Evolutionary conservation across 495 filamentous ascomycete genomes (phyloP), one percentile per base, ranked within the genome.

Genomic region (Sabuloglossum arenarium): DNA sequence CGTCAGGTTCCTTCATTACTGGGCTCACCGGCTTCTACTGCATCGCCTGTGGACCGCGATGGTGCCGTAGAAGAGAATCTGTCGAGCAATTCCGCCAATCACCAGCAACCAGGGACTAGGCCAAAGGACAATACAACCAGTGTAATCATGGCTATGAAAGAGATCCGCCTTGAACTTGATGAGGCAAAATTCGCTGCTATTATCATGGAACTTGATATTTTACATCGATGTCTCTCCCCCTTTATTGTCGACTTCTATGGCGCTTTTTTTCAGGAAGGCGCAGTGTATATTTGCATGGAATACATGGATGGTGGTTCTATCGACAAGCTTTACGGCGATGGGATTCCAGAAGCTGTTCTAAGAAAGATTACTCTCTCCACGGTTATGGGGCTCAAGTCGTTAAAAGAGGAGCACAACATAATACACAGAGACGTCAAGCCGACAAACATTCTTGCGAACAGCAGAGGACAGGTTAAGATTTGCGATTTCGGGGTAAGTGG

Each of bases 271-370:
- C 91, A 99, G 68, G 91, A 99, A 71, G 91, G 91, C 23, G 89
- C 91, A 0, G 91, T 99, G 5, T 99, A 97, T 66, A 97, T 99
- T 67, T 99, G 91, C 69, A 93, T 99, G 66, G 91, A 99, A 66
- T 95, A 85, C 65, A 99, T 99, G 91, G 88, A 99, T 69, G 91
- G 93, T 54, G 91, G 91, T n/a, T 95, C 88, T 39, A 87, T 97
- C 62, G 91, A 99, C 70, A 95, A 95, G 62, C 69, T 97, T 19
- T 99, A 99, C 67, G 80, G 78, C n/a, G 86, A 87, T 55, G 91
- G 91, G 30, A 80, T 99, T 51, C 86, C 91, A 1, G 91, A 99
- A 64, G 77, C 75, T 54, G 79, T 97, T 6, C 72, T 99, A 43
- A 82, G 86, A 43, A 96, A 96, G 64, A 87, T 97, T 57, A 84